Evolutionary conservation across 1,284 basidiomycete genomes (phyloP).

Genomic region (Tetrapyrgos nigripes): DNA sequence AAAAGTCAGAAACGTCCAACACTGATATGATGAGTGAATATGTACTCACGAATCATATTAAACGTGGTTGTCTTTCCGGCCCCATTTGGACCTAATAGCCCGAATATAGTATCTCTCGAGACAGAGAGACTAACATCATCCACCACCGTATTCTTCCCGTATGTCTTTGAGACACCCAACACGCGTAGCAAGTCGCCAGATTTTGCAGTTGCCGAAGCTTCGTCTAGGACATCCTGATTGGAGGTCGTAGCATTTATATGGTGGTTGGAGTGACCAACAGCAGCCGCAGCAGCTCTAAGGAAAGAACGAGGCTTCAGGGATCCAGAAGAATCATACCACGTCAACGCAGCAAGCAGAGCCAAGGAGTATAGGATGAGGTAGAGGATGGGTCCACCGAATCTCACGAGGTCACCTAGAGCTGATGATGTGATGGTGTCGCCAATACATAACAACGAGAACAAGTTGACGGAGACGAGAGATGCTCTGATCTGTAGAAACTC

Average conservation of each 20-base stretch:
- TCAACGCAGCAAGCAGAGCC: slow-evolving; percentile 60
- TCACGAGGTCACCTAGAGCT: slow-evolving; percentile 58
- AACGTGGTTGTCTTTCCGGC: slow-evolving; percentile 85
- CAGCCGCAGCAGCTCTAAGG: slow-evolving; percentile 25
- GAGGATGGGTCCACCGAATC: slow-evolving; percentile 77
- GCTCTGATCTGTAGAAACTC: slow-evolving; percentile 58
- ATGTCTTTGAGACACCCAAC: slow-evolving; percentile 71
- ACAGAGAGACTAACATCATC: slow-evolving; percentile 80
- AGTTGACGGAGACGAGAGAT: slow-evolving; percentile 74
- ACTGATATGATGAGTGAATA: not conserved
- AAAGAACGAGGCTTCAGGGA: slow-evolving; percentile 43
- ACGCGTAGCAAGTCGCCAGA: slow-evolving; percentile 69
- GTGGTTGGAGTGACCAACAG: not conserved
- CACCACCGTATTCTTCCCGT: slow-evolving; percentile 64
- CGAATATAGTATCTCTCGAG: slow-evolving; percentile 67
- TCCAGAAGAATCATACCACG: slow-evolving; percentile 65
- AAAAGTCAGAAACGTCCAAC: not conserved
- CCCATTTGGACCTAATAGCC: slow-evolving; percentile 81
- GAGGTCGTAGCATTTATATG: slow-evolving; percentile 3
- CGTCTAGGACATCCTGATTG: slow-evolving; percentile 56
- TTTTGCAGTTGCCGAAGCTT: slow-evolving; percentile 54
- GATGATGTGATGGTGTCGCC: slow-evolving; percentile 55
- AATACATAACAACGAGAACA: slow-evolving; percentile 79
- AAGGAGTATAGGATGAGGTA: slow-evolving; percentile 70
- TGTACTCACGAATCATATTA: slow-evolving; percentile 70